A percentile compares a stretch with the other conserved stretches of the same genome.
Evolutionary conservation across 352 stramenopile genomes (phyloP).

Genomic region (Blastocystis sp.): DNA sequence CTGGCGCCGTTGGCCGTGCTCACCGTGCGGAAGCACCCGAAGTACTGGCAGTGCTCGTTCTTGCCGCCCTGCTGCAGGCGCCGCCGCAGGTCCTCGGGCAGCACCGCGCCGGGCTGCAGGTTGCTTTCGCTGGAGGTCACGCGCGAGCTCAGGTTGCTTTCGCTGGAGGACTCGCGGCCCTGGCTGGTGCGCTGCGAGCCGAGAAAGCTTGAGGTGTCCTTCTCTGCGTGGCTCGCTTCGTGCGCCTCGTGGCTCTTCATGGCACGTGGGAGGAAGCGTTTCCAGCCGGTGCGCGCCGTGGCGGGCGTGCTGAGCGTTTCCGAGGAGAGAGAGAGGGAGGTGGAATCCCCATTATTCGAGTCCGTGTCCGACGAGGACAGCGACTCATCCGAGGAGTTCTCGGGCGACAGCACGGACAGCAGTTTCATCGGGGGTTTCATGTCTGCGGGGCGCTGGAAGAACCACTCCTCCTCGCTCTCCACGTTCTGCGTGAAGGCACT

Average conservation of each 20-base stretch:
- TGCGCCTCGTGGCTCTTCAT: no score
- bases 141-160: no score
- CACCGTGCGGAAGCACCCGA: neutral
- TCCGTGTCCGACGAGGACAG: neutral
- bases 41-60: conserved; percentile 35
- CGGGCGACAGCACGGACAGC: neutral
- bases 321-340: neutral
- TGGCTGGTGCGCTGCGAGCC: no score
- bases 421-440: neutral
- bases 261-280: no score
- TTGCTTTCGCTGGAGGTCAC: no score
- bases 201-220: no score
- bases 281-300: neutral
- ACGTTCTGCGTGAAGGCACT: conserved; percentile 13
- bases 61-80: no score
- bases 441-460: conserved; percentile 1
- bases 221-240: no score
- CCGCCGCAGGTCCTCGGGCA: no score
- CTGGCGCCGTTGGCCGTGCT: no score
- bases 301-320: neutral
- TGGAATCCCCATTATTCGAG: neutral
- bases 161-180: no score
- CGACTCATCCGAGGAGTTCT: neutral
- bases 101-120: no score
- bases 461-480: neutral